phyloP scores from a whole-genome alignment of 2,329 filamentous ascomycete species.

The Aspergillus glaucus region DNA sequence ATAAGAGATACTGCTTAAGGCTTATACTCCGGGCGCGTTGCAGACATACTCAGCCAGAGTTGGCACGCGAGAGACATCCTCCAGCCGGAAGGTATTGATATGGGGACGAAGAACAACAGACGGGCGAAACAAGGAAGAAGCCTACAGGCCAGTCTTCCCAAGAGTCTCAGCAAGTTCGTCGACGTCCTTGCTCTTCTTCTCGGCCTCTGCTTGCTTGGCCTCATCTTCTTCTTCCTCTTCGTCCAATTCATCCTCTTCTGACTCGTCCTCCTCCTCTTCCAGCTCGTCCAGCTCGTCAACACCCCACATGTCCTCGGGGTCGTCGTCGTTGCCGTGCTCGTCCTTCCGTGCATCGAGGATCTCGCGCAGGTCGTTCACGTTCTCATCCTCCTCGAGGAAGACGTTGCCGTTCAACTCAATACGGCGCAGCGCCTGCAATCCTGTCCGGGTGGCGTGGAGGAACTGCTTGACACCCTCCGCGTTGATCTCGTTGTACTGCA shows the following conservation, averaged over 20 bases:
- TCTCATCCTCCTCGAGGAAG: constrained; percentile 77
- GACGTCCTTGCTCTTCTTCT: constrained; percentile 72
- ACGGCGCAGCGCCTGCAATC: constrained; percentile 70
- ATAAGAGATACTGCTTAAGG: too few relatives aligned
- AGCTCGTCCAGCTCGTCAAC: constrained; percentile 82
- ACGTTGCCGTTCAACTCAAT: constrained; percentile 96
- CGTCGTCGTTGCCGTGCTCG: constrained; percentile 51
- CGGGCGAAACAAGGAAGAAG: constrained; percentile 11
- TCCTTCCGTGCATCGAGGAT: constrained; percentile 74
- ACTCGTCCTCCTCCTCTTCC: constrained; percentile 65
- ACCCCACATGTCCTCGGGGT: constrained; percentile 76
- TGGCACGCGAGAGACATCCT: not conserved
- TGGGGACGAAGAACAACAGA: not conserved
- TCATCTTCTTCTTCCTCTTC: constrained; percentile 59
- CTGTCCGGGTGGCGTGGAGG: constrained; percentile 58
- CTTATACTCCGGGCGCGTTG: not conserved
- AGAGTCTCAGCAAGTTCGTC: constrained; percentile 72
- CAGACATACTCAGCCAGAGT: not conserved
- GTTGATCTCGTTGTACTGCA: constrained; percentile 95
- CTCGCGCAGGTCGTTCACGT: constrained; percentile 61
- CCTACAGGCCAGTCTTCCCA: constrained; percentile 55
- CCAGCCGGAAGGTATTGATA: not conserved
- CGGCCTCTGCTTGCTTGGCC: constrained; percentile 58
- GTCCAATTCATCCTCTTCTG: constrained; percentile 62
- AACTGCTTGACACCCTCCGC: constrained; percentile 66